Percentiles rank a stretch among this genome's conserved stretches.
These are phyloP conservation scores for Debaryomyces maramus DNA, from an alignment of 805 yeast species.

Conservation along the genomic window DNA sequence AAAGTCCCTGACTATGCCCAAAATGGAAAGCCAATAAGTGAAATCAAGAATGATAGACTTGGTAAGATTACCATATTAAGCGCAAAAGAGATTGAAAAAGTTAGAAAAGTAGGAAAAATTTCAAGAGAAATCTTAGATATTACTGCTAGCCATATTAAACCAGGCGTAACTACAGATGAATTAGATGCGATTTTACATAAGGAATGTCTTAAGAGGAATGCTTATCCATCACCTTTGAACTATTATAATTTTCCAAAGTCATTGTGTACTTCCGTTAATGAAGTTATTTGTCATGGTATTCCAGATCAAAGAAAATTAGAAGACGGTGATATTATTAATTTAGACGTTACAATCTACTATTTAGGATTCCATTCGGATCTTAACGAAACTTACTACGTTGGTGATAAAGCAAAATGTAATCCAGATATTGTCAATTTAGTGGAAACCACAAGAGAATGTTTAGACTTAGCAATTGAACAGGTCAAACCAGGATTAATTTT, in stretches of 20 bases:
- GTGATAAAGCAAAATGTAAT: constrained; percentile 78
- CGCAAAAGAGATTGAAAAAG: constrained; percentile 68
- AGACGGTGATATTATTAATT: constrained; percentile 93
- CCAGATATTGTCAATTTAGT: constrained; percentile 84
- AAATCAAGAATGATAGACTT: constrained; percentile 68
- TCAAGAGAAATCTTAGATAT: constrained; percentile 89
- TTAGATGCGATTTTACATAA: constrained; percentile 82
- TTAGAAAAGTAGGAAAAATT: constrained; percentile 70
- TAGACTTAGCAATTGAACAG: constrained; percentile 75
- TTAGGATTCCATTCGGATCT: constrained; percentile 92
- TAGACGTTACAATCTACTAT: constrained; percentile 83
- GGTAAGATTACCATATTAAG: constrained; percentile 63
- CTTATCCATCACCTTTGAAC: constrained; percentile 93
- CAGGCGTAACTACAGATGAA: constrained; percentile 93
- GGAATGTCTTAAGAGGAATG: constrained; percentile 83
- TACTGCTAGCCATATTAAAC: constrained; percentile 79
- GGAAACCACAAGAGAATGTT: constrained; percentile 81
- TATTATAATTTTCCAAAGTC: constrained; percentile 93
- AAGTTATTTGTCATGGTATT: constrained; percentile 94
- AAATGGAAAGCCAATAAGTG: constrained; percentile 77
- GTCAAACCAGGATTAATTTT: constrained; percentile 93
- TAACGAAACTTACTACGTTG: constrained; percentile 96
- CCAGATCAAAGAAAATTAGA: constrained; percentile 85
- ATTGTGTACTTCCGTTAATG: constrained; percentile 91
- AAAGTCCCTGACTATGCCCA: constrained; percentile 80